Base-by-base conservation (phyloP, 2,329 filamentous ascomycete species). In the Emmonsiellopsis sp. region DNA sequence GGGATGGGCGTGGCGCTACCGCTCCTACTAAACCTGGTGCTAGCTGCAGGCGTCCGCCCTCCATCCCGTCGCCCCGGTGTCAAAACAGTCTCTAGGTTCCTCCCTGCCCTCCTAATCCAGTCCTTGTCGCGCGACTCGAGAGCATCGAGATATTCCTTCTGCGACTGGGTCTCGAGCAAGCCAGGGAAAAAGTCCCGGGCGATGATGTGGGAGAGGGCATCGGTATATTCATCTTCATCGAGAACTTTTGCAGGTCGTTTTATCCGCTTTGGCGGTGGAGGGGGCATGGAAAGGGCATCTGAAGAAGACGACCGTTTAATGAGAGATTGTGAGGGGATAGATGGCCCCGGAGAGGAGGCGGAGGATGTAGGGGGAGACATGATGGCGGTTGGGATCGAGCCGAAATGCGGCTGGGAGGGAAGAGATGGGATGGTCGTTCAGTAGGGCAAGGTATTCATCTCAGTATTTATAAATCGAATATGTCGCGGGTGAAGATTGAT, bases 171-270 rank as follows among this genome's bases (percentile, higher is more conserved):
- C 67, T 97, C 90, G 4, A 91, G 75, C 0, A 98, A 78, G 0
- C 92, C 93, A 0, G 93, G 93, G 64, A 97, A 98, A 76, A 95
- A 98, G 76, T 98, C 93, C 59, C 93, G 84, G 8, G 89, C 89
- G 58, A 98, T 95, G 66, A 98, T 97, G 61, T 93, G 86, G 0
- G 91, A 95, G 31, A 98, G 78, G 1, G 88, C 87, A 54, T 90
- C 84, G 2, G 89, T 93, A 70, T 98, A 98, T 51, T 86, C 84
- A 61, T 98, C 92, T 76, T 98, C 93, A 68, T 95, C 89, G 31
- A 98, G 81, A 31, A 96, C 84, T 57, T 86, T 87, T 57, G 85
- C 84, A 0, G 93, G 93, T 51, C 93, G 82, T 72, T 96, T 96
- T 65, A 96, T 95, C 55, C 89, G 86, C 70, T 95, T 97, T 42